A percentile compares a stretch with the other conserved stretches of the same genome.
Conservation (phyloP, 2,329 filamentous ascomycete genomes). For the Penicillium brasilianum region DNA sequence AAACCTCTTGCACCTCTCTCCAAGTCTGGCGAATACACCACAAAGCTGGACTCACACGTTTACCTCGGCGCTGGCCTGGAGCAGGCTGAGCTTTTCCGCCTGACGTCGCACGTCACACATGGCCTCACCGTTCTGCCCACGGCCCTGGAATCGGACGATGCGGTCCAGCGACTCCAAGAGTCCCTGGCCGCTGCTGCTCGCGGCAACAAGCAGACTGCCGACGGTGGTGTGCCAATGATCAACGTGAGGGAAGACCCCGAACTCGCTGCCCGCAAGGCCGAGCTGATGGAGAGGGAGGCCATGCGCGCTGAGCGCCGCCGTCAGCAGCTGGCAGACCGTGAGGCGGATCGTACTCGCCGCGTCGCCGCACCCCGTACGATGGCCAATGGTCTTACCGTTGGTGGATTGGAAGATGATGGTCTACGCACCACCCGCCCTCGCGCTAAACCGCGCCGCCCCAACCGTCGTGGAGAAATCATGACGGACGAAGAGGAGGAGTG, state of each 20-base stretch:
- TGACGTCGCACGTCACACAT: slow-evolving; percentile 67
- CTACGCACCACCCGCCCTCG: slow-evolving; percentile 50
- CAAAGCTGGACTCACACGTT: slow-evolving; percentile 65
- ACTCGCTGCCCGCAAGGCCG: slow-evolving; percentile 63
- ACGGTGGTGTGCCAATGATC: slow-evolving; percentile 61
- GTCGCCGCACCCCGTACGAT: slow-evolving; percentile 52
- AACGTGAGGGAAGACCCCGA: slow-evolving; percentile 68
- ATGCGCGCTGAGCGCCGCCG: slow-evolving; percentile 58
- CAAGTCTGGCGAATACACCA: slow-evolving; percentile 57
- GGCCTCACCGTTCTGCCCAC: slow-evolving; percentile 63
- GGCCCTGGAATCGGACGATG: slow-evolving; percentile 62
- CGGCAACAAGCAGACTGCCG: slow-evolving; percentile 55
- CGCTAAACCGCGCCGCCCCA: slow-evolving; percentile 45
- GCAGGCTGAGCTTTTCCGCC: slow-evolving; percentile 61
- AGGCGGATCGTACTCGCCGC: slow-evolving; percentile 59
- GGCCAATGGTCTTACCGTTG: slow-evolving; percentile 58
- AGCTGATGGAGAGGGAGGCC: slow-evolving; percentile 64
- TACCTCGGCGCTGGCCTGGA: slow-evolving; percentile 66
- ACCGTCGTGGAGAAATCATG: slow-evolving; percentile 55
- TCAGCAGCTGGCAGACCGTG: slow-evolving; percentile 61
- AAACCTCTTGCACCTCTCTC: slow-evolving; percentile 64
- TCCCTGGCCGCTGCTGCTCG: slow-evolving; percentile 63
- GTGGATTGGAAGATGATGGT: slow-evolving; percentile 63
- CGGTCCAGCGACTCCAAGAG: slow-evolving; percentile 65
- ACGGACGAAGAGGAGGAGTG: slow-evolving; percentile 57